A percentile compares a stretch with the other conserved stretches of the same genome.
These are phyloP conservation scores for Phanerodontia chrysosporium DNA, from an alignment of 768 basidiomycete species.

Conservation along the genomic window DNA sequence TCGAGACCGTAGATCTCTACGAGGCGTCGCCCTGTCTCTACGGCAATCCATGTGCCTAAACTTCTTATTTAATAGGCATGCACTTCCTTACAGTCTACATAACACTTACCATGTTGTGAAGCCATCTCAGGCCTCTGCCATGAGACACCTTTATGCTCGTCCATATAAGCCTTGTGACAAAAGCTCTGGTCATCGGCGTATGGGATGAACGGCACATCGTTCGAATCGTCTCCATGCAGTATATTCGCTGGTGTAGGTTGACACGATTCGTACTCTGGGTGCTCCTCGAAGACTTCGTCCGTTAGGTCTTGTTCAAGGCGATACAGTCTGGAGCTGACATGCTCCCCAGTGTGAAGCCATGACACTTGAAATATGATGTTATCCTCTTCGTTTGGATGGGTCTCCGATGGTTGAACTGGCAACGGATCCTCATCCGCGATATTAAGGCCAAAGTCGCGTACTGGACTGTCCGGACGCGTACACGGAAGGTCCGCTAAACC, in stretches of 20 bases:
- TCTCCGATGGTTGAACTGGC: neutral
- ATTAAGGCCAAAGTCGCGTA: neutral
- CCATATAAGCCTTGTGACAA: conserved; percentile 32
- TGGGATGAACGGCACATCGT: conserved; percentile 56
- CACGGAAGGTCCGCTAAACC: neutral
- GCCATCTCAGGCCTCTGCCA: conserved; percentile 44
- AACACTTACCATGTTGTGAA: conserved; percentile 36
- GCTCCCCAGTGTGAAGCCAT: too few relatives aligned
- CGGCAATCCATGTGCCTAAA: conserved; percentile 43
- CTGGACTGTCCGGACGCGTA: neutral
- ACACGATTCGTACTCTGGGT: conserved; percentile 48
- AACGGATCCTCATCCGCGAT: neutral
- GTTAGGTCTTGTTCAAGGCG: too few relatives aligned
- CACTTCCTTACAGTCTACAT: neutral
- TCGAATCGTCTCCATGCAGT: conserved; percentile 53
- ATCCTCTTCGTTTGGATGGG: too few relatives aligned
- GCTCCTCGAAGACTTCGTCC: neutral
- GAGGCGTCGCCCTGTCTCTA: conserved; percentile 45
- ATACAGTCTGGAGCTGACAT: too few relatives aligned
- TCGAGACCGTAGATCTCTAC: conserved; percentile 33
- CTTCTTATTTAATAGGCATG: neutral
- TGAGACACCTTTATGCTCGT: conserved; percentile 39
- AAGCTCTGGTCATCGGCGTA: conserved; percentile 60
- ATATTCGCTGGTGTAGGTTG: conserved; percentile 45
- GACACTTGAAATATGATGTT: too few relatives aligned